Evolutionary conservation across 192 early-diverging fungal species (phyloP).

Genomic region (Coemansia sp.): DNA sequence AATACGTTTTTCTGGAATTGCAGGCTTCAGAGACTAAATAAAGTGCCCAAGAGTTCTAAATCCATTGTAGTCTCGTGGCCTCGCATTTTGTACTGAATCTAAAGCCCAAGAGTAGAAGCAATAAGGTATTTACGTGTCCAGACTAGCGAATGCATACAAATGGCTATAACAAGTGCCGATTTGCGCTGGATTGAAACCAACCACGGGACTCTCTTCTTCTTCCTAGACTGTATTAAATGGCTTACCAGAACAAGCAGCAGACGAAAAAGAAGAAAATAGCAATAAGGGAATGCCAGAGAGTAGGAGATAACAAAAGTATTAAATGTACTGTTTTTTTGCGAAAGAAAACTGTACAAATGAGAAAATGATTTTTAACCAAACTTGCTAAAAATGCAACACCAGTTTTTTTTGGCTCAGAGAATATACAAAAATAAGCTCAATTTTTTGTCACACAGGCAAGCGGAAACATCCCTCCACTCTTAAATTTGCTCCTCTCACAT

Average conservation of each 20-base stretch:
- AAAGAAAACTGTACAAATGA: conserved; percentile 4
- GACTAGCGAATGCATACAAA: neutral
- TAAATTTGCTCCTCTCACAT: neutral
- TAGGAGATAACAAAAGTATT: neutral
- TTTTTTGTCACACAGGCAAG: too few species aligned
- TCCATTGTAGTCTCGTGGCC: neutral
- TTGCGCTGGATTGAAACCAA: conserved; percentile 5
- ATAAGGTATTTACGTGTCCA: neutral
- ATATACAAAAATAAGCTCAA: neutral
- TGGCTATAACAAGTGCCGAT: neutral
- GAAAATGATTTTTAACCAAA: conserved; percentile 4
- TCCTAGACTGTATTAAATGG: neutral
- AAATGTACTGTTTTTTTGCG: conserved; percentile 10
- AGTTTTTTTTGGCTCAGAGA: neutral
- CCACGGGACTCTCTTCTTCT: neutral
- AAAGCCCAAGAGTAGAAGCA: neutral
- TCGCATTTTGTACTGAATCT: neutral
- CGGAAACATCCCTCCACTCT: neutral
- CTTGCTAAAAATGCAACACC: neutral
- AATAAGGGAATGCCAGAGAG: neutral
- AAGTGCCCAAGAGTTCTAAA: neutral
- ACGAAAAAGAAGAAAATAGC: neutral
- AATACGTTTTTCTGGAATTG: neutral
- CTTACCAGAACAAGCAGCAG: conserved; percentile 2
- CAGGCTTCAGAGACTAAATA: neutral